phyloP scores from a whole-genome alignment of 2,329 filamentous ascomycete species.

The Pseudogymnoascus verrucosus region DNA sequence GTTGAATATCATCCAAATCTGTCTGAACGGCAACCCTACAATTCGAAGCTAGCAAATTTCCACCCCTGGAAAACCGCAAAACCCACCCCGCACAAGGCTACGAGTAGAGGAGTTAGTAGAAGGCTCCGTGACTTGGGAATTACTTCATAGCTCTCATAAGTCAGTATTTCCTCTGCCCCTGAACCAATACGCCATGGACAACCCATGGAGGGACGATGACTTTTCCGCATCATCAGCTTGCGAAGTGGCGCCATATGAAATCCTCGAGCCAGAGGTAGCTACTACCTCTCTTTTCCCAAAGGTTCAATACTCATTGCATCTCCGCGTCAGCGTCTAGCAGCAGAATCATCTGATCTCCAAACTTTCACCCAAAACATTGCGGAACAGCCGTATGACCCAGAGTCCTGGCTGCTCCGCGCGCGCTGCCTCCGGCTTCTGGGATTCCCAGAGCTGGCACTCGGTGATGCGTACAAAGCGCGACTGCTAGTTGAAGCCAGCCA shows the following conservation, averaged over 20 bases:
- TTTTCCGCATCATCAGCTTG: conserved; percentile 21
- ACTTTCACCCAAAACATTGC: conserved; percentile 18
- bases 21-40: conserved; percentile 7
- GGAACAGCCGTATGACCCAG: conserved; percentile 22
- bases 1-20: neutral
- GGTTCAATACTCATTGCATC: conserved; percentile 12
- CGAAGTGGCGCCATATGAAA: conserved; percentile 18
- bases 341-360: conserved; percentile 17
- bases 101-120: conserved; percentile 1
- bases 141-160: conserved; percentile 2
- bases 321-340: conserved; percentile 15
- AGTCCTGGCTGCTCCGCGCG: conserved; percentile 22
- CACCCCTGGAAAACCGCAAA: neutral
- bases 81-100: conserved; percentile 3
- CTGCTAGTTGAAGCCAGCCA: conserved; percentile 24
- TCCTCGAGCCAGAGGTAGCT: conserved; percentile 19
- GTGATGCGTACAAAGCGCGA: conserved; percentile 26
- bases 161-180: neutral
- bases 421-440: conserved; percentile 22
- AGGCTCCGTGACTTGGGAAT: neutral
- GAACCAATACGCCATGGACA: conserved; percentile 15
- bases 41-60: conserved; percentile 8
- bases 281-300: conserved; percentile 4
- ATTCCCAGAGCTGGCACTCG: conserved; percentile 27
- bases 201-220: conserved; percentile 17